phyloP scores from a whole-genome alignment of 306 rosid species.

The Vachellia collinsii region DNA sequence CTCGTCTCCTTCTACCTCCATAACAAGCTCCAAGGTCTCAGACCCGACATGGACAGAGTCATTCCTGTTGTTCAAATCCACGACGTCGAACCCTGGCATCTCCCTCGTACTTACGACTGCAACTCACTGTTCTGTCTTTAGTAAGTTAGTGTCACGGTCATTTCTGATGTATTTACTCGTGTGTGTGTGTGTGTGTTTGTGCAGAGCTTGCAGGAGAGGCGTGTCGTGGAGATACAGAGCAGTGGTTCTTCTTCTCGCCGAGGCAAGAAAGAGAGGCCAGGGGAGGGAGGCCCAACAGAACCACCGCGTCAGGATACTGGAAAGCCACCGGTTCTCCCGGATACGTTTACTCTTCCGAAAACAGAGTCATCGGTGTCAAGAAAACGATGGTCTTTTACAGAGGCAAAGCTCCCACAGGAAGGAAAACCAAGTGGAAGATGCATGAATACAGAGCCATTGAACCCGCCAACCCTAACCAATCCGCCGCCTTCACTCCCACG shows the following conservation, averaged over 20 bases:
- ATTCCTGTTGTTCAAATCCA: constrained; percentile 70
- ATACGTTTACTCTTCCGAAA: constrained; percentile 72
- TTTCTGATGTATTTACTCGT: not conserved
- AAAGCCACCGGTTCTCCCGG: constrained; percentile 91
- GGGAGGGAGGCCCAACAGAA: constrained; percentile 84
- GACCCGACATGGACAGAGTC: constrained; percentile 46
- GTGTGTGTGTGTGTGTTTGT: not conserved
- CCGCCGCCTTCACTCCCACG: constrained; percentile 43
- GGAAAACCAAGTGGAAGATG: constrained; percentile 92
- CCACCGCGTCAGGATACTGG: constrained; percentile 83
- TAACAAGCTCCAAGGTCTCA: constrained; percentile 58
- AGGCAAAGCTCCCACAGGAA: constrained; percentile 85
- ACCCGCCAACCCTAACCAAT: constrained; percentile 28
- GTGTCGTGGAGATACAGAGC: constrained; percentile 77
- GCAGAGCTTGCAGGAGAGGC: constrained; percentile 69
- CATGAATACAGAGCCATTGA: constrained; percentile 82
- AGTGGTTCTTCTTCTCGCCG: constrained; percentile 85
- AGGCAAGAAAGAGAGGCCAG: constrained; percentile 78
- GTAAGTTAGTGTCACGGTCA: not conserved
- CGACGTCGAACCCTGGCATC: constrained; percentile 70
- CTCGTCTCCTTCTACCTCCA: constrained; percentile 68
- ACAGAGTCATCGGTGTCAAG: constrained; percentile 66
- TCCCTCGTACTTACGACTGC: constrained; percentile 54
- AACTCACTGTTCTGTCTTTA: not conserved
- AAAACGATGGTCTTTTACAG: constrained; percentile 85